Percentiles rank a stretch among this genome's conserved stretches.
Conservation (phyloP, 1,284 basidiomycete genomes). For the Taiwanofungus camphoratus region DNA sequence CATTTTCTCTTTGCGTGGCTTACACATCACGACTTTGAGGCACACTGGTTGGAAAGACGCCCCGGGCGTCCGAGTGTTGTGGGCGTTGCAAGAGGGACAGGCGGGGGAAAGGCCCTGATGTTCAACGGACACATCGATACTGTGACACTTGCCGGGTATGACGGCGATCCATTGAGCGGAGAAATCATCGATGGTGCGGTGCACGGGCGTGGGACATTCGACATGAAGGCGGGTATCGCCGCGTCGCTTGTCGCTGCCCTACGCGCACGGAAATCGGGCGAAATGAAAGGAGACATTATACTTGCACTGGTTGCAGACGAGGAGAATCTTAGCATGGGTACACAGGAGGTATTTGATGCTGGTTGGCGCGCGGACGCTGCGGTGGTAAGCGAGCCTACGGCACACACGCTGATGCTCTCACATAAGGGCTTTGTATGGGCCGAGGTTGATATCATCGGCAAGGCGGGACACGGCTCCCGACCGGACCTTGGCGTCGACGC, state of each 20-base stretch:
- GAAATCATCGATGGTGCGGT: conserved; percentile 7
- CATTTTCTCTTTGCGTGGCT: conserved; percentile 10
- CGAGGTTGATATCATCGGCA: conserved; percentile 8
- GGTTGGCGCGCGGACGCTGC: conserved; percentile 11
- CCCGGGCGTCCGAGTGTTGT: conserved; percentile 6
- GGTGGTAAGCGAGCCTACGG: conserved; percentile 10
- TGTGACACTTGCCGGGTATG: conserved; percentile 9
- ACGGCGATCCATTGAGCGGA: conserved; percentile 8
- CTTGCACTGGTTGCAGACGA: conserved; percentile 12
- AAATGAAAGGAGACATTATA: conserved; percentile 4
- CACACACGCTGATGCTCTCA: conserved; percentile 6
- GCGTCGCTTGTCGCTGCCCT: conserved; percentile 9
- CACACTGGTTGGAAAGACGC: conserved; percentile 6
- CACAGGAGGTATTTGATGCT: conserved; percentile 8
- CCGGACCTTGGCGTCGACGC: conserved; percentile 9
- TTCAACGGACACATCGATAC: conserved; percentile 12
- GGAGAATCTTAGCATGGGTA: conserved; percentile 10
- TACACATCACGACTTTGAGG: conserved; percentile 9
- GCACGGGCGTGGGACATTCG: conserved; percentile 9
- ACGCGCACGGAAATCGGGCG: conserved; percentile 1
- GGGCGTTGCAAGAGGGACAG: conserved; percentile 6
- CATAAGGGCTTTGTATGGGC: conserved; percentile 12
- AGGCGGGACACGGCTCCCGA: conserved; percentile 10
- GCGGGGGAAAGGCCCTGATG: conserved; percentile 7
- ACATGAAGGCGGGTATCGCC: conserved; percentile 11